Evolutionary conservation across 768 basidiomycete species (phyloP), one percentile per base, ranked within the genome.

Genomic region (Dentipellis fragilis): DNA sequence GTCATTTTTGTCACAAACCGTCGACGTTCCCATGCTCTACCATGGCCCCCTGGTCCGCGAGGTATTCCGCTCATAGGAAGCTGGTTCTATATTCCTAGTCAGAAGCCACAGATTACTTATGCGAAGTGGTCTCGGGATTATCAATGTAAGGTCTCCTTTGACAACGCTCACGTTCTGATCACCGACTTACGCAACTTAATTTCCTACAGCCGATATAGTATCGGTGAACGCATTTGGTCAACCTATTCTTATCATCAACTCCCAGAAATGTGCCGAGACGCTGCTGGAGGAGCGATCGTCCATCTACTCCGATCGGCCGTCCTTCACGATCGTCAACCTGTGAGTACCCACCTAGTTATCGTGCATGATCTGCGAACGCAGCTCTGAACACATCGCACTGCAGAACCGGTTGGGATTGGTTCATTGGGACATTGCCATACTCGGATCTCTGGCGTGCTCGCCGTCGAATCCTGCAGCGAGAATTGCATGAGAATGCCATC

Each of bases 271-370:
- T 17, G 66, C 63, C 1, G 55, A 52, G 12, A 66, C 64, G 1
- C 56, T 69, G 6, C 57, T 69, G 22, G 62, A 67, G 19, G 63
- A 64, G 49, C 58, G 65, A 4, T 61, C 59, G 1, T 29, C 54
- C 10, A 61, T 66, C 8, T 67, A 68, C 55, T 66, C 66, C 4
- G 66, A 68, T 49, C 49, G 64, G 7, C 10, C n/a, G 9, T 45
- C 42, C n/a, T 19, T 45, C 7, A 17, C 42, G 42, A 45, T 45
- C n/a, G 29, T 29, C 19, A 10, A 8, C n/a, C 19, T 10, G 42
- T 45, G n/a, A 45, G 42, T 19, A 17, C n/a, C n/a, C n/a, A n/a
- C n/a, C n/a, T n/a, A n/a, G n/a, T n/a, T n/a, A n/a, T n/a, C 42
- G 7, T 3, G 16, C 42, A 17, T 17, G 14, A n/a, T 29, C 29